Evolutionary conservation across 176 grass and related monocot genomes (phyloP).

Genomic region (Triticum turgidum): DNA sequence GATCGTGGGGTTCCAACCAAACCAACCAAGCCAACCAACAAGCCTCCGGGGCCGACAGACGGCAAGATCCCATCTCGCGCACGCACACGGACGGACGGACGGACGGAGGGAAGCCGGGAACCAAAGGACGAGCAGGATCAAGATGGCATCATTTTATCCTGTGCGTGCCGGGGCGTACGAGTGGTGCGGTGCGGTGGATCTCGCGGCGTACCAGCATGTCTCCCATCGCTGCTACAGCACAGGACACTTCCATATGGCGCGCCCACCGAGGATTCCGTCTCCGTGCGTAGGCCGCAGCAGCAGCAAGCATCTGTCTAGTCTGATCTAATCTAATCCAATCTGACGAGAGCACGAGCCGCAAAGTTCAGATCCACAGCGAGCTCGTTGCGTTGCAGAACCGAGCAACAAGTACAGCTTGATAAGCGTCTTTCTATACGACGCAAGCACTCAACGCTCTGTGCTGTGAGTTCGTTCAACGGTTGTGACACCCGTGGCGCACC

Average conservation of each 20-base stretch:
- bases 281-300: not conserved
- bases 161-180: not conserved
- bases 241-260: conserved; percentile 40
- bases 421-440: not conserved
- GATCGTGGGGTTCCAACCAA: no score
- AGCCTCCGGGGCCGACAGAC: no score
- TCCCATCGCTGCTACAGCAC: conserved; percentile 47
- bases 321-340: not conserved
- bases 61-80: conserved; percentile 31
- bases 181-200: conserved; percentile 33
- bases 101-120: not conserved
- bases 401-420: not conserved
- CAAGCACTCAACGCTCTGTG: not conserved
- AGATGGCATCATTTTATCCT: not conserved
- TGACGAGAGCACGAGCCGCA: not conserved
- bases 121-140: not conserved
- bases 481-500: not conserved
- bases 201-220: conserved; percentile 23
- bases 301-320: not conserved
- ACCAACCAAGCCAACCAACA: no score
- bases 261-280: conserved; percentile 15
- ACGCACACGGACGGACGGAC: not conserved
- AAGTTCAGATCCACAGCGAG: no score
- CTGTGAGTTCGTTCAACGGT: no score
- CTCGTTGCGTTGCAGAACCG: no score